Evolutionary conservation across 495 filamentous ascomycete species (phyloP), one percentile per base, ranked within the genome.

Genomic region (Platismatia glauca): DNA sequence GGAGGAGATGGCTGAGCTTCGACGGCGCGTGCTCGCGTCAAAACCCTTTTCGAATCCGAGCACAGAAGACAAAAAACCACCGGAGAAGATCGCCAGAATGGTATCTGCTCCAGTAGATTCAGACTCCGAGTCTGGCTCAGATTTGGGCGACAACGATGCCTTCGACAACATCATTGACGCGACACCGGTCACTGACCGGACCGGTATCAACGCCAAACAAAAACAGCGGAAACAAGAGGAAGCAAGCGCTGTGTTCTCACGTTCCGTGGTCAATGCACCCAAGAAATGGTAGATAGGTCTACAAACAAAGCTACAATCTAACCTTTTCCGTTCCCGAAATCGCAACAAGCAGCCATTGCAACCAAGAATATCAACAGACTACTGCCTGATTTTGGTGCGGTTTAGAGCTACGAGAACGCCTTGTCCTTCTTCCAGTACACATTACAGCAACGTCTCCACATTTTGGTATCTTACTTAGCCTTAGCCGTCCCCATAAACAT

Each of bases 121-220:
- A 1, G 88, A 91, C 65, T 81, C 81, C 37, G 87, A 90, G 67
- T 85, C 89, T 1, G 86, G 87, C 52, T 88, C 85, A 5, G 86
- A 86, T 39, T 84, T 86, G 46, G 86, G 80, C 48, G 82, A 84
- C n/a, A 85, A 86, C 35, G 82, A 82, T 22, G 81, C 79, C 12
- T 96, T 97, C 68, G 92, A 96, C 67, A 88, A 87, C 64, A 95
- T 97, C 71, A 95, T 96, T 72, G 81, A 90, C 64, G 92, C 94
- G 3, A 90, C 88, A 4, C 89, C 89, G 0, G 80, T 91, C 24
- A 96, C 90, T 5, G 91, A 97, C 70, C 81, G 86, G 59, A 86
- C 86, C 16, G 91, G 92, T 0, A 87, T 89, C 61, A 79, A 82
- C 53, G 82, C 81, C 2, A 82, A 84, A 59, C 75, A 85, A 69